These are phyloP conservation scores for Aspergillus novoparasiticus DNA, from an alignment of 2,329 filamentous ascomycete genomes.

Conservation along the genomic window DNA sequence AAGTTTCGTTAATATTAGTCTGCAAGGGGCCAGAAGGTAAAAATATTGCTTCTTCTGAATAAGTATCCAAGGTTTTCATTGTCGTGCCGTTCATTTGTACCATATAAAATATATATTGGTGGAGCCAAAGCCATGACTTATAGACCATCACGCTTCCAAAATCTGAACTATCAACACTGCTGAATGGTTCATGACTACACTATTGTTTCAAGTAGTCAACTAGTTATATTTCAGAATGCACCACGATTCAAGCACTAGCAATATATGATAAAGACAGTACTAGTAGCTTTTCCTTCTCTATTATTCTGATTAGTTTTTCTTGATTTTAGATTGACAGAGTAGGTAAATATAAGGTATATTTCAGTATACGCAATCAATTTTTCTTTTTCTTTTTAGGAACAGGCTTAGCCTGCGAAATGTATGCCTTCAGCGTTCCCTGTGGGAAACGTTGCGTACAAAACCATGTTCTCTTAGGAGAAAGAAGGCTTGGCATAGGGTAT, in stretches of 20 bases:
- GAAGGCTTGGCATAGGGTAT: not conserved
- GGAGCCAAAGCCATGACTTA: not conserved
- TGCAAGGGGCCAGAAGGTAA: no score
- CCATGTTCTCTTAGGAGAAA: not conserved
- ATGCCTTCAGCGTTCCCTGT: not conserved
- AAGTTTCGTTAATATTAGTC: no score
- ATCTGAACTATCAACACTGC: not conserved
- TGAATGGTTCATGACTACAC: not conserved
- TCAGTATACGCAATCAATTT: not conserved
- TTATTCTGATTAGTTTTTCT: not conserved
- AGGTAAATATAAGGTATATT: not conserved
- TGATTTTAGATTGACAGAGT: not conserved
- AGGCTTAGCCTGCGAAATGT: not conserved
- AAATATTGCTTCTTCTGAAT: no score
- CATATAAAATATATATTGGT: not conserved
- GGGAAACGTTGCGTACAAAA: not conserved
- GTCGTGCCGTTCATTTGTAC: no score
- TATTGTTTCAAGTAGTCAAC: not conserved
- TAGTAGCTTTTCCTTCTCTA: not conserved
- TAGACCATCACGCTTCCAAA: not conserved
- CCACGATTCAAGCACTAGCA: not conserved
- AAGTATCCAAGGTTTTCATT: no score
- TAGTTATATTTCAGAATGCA: not conserved
- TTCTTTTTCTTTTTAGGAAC: not conserved
- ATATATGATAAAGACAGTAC: not conserved